Conservation (phyloP, 2,329 filamentous ascomycete genomes). For the Trichocomaceae sp. region DNA sequence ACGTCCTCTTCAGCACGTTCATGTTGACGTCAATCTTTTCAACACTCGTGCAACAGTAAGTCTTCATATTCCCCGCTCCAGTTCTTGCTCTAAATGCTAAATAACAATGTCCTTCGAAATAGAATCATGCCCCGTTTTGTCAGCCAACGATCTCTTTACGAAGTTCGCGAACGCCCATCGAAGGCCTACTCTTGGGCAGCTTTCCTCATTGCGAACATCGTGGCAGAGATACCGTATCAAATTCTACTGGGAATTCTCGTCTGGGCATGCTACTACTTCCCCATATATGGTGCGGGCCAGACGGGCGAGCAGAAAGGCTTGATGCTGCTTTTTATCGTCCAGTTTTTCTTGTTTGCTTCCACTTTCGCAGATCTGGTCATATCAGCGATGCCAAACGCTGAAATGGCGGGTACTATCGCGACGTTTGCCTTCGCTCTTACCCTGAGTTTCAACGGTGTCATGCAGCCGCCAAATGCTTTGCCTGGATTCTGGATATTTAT, state of each 20-base stretch:
- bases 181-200: constrained; percentile 69
- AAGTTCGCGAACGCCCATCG: constrained; percentile 55
- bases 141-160: constrained; percentile 53
- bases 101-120: constrained; percentile 62
- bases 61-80: not conserved
- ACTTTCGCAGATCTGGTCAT: constrained; percentile 71
- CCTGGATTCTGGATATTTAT: constrained; percentile 74
- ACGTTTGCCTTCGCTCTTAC: constrained; percentile 55
- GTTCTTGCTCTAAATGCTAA: constrained; percentile 64
- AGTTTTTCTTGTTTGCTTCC: constrained; percentile 63
- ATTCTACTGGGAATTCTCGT: constrained; percentile 46
- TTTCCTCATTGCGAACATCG: constrained; percentile 64
- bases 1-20: constrained; percentile 88
- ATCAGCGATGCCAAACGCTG: constrained; percentile 60
- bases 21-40: constrained; percentile 78
- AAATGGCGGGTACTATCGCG: constrained; percentile 60
- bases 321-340: constrained; percentile 60
- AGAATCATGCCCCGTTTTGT: constrained; percentile 54
- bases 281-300: constrained; percentile 26
- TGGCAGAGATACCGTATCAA: constrained; percentile 65
- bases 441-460: constrained; percentile 54
- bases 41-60: constrained; percentile 39
- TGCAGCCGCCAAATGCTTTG: constrained; percentile 52
- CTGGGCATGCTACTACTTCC: constrained; percentile 54
- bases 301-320: constrained; percentile 42